Base-by-base conservation (phyloP, 306 rosid genomes). In the Castanea sativa region DNA sequence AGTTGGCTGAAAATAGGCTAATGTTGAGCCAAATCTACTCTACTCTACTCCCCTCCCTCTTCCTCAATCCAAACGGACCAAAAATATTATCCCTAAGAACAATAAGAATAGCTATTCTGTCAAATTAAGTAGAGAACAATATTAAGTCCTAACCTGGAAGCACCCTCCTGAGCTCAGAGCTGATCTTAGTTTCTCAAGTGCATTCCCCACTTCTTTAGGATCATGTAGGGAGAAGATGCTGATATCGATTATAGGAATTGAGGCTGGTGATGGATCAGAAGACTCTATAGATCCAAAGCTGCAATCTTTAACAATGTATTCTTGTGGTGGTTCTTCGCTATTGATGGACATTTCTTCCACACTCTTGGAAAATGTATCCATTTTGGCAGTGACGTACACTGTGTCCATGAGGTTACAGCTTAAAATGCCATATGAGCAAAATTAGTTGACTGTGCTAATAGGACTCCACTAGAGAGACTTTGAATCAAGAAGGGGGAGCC, bases 101-200 rank as follows among this genome's bases (percentile, higher is more conserved):
- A 12, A 49, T 49, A 12, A 49, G 53, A 49, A 49, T 49, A 49
- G 53, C 53, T 49, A 49, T 12, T 12, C 41, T 35, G 41, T 6
- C 41, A 3, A 35, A 35, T 35, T 35, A 3, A 35, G 41, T 58
- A 20, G 49, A 72, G 20, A 19, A 60, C 12, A 72, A 35, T 35
- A 35, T 53, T 53, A 56, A 72, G 67, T 15, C 19, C 72, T 3
- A 15, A 91, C 97, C 96, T 91, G 97, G 74, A 93, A 86, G 86
- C 90, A 93, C 32, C 96, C 97, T 51, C 77, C 81, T 57, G 89
- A 79, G 77, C 78, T 72, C 15, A 93, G 90, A 84, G 92, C 88
- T 73, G 85, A 84, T 83, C 80, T 82, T 6, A 91, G 89, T 80
- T 84, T 88, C 13, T 81, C 56, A 10, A 87, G 73, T 74, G 91